A percentile compares a stretch with the other conserved stretches of the same genome.
Evolutionary conservation across 2,329 filamentous ascomycete species (phyloP).

Genomic region (Aspergillus ochraceus): DNA sequence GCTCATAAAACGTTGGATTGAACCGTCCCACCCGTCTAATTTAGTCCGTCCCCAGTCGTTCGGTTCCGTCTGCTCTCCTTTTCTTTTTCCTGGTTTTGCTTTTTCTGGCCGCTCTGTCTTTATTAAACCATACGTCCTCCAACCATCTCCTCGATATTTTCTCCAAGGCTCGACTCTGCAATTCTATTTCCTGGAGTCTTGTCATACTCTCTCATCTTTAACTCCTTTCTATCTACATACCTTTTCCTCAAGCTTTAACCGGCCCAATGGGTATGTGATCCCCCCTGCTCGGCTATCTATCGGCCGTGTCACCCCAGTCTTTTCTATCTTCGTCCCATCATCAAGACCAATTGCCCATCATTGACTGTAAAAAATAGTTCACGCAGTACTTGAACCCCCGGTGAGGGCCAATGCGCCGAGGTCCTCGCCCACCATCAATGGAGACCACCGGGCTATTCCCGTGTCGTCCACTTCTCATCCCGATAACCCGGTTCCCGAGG

Average conservation of each 20-base stretch:
- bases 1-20: conserved; percentile 2
- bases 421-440: conserved; percentile 22
- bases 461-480: conserved; percentile 47
- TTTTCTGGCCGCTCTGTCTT: not conserved
- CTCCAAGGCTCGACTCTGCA: not conserved
- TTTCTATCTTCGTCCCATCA: not conserved
- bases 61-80: not conserved
- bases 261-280: conserved; percentile 9
- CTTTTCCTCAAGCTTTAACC: not conserved
- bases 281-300: not conserved
- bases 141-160: conserved; percentile 5
- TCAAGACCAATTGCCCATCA: not conserved
- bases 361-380: conserved; percentile 20
- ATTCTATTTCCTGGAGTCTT: not conserved
- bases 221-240: not conserved
- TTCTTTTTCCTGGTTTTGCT: not conserved
- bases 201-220: not conserved
- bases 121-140: conserved; percentile 1
- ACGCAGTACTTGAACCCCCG: conserved; percentile 28
- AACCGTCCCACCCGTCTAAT: conserved; percentile 9
- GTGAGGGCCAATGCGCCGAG: conserved; percentile 26
- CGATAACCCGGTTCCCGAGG: conserved; percentile 49
- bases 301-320: not conserved
- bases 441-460: conserved; percentile 32
- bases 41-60: conserved; percentile 1